A percentile compares a stretch with the other conserved stretches of the same genome.
Conservation (phyloP, 164 flowering plant species). For the Chimonanthus salicifolius region DNA sequence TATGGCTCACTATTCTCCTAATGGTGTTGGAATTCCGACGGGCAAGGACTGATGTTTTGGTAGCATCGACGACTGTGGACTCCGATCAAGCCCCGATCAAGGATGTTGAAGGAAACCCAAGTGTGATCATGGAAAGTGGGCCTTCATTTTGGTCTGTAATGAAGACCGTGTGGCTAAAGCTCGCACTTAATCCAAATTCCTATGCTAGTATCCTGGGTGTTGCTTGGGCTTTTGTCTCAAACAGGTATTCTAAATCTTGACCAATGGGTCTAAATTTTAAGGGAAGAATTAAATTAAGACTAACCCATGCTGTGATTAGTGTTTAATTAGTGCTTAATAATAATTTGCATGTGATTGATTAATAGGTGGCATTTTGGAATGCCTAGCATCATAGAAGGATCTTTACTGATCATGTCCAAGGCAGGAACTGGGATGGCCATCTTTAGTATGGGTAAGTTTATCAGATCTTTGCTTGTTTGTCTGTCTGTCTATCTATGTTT, state of each 20-base stretch:
- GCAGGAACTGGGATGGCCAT: slow-evolving; percentile 78
- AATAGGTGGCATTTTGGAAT: slow-evolving; percentile 53
- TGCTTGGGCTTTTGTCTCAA: slow-evolving; percentile 56
- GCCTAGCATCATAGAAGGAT: slow-evolving; percentile 67
- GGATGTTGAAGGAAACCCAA: slow-evolving; percentile 26
- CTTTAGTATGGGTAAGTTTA: slow-evolving; percentile 66
- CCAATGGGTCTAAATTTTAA: too few relatives aligned
- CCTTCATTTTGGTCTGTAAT: slow-evolving; percentile 17
- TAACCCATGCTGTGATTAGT: background rate
- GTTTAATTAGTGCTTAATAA: background rate
- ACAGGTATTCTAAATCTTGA: slow-evolving; percentile 29
- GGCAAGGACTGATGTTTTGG: slow-evolving; percentile 17
- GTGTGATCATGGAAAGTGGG: slow-evolving; percentile 5
- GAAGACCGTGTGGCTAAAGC: too few relatives aligned
- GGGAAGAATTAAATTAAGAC: background rate
- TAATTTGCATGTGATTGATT: background rate
- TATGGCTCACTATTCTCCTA: slow-evolving; percentile 56
- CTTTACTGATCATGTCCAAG: slow-evolving; percentile 51
- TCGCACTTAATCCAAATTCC: background rate
- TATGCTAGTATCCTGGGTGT: slow-evolving; percentile 57
- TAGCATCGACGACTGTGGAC: background rate
- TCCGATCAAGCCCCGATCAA: slow-evolving; percentile 19
- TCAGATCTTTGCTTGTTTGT: too few relatives aligned
- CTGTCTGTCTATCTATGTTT: too few relatives aligned
- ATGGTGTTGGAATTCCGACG: slow-evolving; percentile 50